These are phyloP conservation scores for Cystofilobasidium capitatum DNA, from an alignment of 768 basidiomycete species.

Conservation along the genomic window DNA sequence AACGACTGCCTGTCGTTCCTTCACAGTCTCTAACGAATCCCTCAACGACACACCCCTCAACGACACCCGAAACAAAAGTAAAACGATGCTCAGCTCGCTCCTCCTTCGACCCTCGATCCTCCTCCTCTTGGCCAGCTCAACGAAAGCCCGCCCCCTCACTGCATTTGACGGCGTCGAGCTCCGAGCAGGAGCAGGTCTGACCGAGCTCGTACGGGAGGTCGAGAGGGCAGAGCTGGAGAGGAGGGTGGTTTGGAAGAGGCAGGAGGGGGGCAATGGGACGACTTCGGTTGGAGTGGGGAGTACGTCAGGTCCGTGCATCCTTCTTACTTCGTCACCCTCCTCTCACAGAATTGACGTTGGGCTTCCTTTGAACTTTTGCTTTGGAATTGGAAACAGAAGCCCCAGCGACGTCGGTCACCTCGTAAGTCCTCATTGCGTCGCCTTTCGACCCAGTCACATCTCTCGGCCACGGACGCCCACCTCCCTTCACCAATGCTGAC, in stretches of 20 bases:
- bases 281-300: neutral
- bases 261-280: neutral
- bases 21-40: neutral
- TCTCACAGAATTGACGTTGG: no score
- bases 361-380: no score
- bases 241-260: neutral
- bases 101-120: neutral
- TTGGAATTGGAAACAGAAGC: no score
- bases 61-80: no score
- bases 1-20: neutral
- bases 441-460: no score
- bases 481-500: neutral
- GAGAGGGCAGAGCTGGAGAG: neutral
- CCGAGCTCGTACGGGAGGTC: neutral
- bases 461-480: no score
- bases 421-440: no score
- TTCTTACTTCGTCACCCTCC: neutral
- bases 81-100: neutral
- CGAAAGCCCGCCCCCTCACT: neutral
- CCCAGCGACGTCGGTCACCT: no score
- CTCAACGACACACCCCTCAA: neutral
- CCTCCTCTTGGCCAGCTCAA: neutral
- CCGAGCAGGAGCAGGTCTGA: neutral
- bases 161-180: conserved; percentile 5
- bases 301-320: neutral